Conservation (phyloP, 768 basidiomycete genomes). For the Lactifluus hygrophoroides region DNA sequence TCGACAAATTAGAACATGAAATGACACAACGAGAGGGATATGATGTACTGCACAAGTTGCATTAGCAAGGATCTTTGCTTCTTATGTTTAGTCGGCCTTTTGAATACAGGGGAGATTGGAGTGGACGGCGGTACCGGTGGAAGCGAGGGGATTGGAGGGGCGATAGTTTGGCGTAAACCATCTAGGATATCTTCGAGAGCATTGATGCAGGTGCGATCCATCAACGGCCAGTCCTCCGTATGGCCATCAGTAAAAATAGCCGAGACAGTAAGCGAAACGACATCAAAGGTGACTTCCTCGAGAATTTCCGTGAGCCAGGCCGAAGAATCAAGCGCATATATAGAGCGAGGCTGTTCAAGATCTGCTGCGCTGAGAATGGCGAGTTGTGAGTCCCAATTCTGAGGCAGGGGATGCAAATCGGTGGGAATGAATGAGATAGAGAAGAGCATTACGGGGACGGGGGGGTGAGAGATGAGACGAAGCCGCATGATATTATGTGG, state of each 20-base stretch:
- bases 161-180: conserved; percentile 43
- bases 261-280: conserved; percentile 36
- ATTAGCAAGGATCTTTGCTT: conserved; percentile 64
- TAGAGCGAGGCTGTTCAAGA: conserved; percentile 41
- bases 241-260: conserved; percentile 54
- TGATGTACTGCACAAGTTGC: conserved; percentile 52
- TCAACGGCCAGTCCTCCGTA: conserved; percentile 40
- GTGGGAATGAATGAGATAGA: conserved; percentile 42
- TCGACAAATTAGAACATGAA: conserved; percentile 1
- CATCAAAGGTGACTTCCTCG: conserved; percentile 54
- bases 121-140: conserved; percentile 11
- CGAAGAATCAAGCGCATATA: conserved; percentile 55
- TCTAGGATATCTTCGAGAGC: conserved; percentile 42
- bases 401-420: conserved; percentile 36
- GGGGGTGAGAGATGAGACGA: conserved; percentile 38
- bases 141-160: conserved; percentile 31
- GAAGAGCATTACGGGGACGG: conserved; percentile 50
- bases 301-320: conserved; percentile 48
- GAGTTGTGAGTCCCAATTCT: conserved; percentile 48
- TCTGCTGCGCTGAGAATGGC: conserved; percentile 41
- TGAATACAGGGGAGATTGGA: conserved; percentile 23
- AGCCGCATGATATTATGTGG: conserved; percentile 41
- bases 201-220: conserved; percentile 32
- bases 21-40: conserved; percentile 6
- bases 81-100: conserved; percentile 45